These are phyloP conservation scores for Mallotus repandus DNA, from an alignment of 441 rosid genomes.

Conservation along the genomic window DNA sequence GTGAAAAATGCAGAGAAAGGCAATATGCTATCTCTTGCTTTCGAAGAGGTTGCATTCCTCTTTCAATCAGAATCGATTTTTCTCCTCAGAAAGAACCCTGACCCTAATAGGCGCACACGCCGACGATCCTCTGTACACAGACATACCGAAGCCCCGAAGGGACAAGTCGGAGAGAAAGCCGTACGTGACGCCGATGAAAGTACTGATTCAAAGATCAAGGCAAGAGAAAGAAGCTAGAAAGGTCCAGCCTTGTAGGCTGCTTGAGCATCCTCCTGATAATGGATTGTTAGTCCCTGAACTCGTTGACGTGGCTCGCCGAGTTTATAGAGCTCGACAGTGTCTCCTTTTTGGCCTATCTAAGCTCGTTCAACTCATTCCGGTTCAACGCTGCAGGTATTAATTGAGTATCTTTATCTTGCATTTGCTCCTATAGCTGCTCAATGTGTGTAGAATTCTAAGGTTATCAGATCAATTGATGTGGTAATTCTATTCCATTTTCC, in stretches of 20 bases:
- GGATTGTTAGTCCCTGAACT: conserved; percentile 76
- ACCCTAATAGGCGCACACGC: conserved; percentile 8
- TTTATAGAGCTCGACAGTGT: conserved; percentile 49
- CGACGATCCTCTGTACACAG: conserved; percentile 51
- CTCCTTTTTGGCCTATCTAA: conserved; percentile 49
- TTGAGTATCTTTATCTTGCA: too few relatives aligned
- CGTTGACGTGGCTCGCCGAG: conserved; percentile 55
- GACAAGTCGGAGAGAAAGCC: conserved; percentile 84
- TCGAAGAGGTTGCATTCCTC: conserved; percentile 15
- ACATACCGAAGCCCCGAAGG: conserved; percentile 62
- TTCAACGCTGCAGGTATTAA: conserved; percentile 74
- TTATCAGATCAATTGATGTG: too few relatives aligned
- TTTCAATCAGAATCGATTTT: conserved; percentile 24
- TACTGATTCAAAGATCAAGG: conserved; percentile 62
- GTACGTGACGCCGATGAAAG: conserved; percentile 67
- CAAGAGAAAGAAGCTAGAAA: conserved; percentile 61
- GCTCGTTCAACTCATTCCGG: conserved; percentile 44
- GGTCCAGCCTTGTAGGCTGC: conserved; percentile 63
- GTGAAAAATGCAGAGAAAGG: conserved; percentile 38
- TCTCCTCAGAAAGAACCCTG: conserved; percentile 30
- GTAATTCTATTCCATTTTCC: too few relatives aligned
- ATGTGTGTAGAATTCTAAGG: too few relatives aligned
- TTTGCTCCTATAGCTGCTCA: too few relatives aligned
- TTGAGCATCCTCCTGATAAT: conserved; percentile 68
- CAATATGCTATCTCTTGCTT: conserved; percentile 16